Conservation (phyloP, 1,284 basidiomycete genomes). For the Microbotryum violaceum region DNA sequence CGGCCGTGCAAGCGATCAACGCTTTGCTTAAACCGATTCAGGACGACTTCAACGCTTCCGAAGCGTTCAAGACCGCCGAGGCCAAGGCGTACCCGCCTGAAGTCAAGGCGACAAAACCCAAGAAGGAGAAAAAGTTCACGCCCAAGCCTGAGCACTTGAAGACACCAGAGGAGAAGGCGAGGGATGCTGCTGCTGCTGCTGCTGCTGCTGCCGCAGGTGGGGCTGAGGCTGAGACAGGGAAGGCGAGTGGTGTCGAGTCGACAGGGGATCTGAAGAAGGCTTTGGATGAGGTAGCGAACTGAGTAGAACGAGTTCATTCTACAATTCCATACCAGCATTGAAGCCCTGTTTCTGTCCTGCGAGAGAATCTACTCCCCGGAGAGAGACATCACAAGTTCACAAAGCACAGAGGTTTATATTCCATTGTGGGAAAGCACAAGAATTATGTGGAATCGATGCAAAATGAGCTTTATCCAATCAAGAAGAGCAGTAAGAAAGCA, state of each 20-base stretch:
- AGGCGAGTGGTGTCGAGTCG: conserved; percentile 5
- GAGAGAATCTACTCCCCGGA: too few species aligned
- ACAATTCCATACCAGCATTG: too few species aligned
- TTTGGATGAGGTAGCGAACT: conserved; percentile 7
- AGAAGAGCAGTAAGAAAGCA: background rate
- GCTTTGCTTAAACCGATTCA: conserved; percentile 76
- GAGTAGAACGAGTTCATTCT: too few species aligned
- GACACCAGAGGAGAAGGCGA: conserved; percentile 27
- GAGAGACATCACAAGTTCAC: too few species aligned
- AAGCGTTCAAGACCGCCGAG: conserved; percentile 74
- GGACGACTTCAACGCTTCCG: conserved; percentile 57
- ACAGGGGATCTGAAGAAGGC: conserved; percentile 16
- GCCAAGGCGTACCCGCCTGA: conserved; percentile 77
- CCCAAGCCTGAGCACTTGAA: conserved; percentile 30
- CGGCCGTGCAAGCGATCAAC: conserved; percentile 68
- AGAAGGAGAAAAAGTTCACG: conserved; percentile 31
- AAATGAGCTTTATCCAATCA: background rate
- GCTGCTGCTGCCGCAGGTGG: background rate
- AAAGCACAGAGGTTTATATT: too few species aligned
- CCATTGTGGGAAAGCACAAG: too few species aligned
- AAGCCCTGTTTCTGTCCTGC: too few species aligned
- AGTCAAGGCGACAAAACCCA: conserved; percentile 35
- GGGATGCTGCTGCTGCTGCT: conserved; percentile 14
- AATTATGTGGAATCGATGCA: too few species aligned
- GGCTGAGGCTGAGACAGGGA: background rate